A percentile compares a stretch with the other conserved stretches of the same genome.
phyloP scores from a whole-genome alignment of 1,284 basidiomycete species.

The Ustilago nuda region DNA sequence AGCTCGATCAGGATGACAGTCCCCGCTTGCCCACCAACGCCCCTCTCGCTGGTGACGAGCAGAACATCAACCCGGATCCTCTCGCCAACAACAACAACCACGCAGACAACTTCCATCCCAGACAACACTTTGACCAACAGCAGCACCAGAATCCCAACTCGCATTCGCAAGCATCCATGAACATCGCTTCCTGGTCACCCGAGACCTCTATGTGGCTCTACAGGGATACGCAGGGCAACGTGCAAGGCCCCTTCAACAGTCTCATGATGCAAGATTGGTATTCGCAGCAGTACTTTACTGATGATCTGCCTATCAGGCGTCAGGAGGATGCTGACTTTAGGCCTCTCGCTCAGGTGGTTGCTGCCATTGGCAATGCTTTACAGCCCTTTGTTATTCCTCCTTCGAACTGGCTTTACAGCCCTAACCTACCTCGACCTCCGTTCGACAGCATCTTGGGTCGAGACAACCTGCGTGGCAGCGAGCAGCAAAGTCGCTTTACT shows the following conservation, averaged over 20 bases:
- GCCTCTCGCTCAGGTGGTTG: slow-evolving; percentile 68
- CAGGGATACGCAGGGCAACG: slow-evolving; percentile 85
- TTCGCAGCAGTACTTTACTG: slow-evolving; percentile 88
- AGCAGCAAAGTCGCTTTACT: slow-evolving; percentile 41
- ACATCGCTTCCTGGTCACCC: slow-evolving; percentile 69
- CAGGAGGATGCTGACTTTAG: slow-evolving; percentile 70
- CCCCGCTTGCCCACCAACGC: slow-evolving; percentile 22
- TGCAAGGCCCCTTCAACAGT: slow-evolving; percentile 94
- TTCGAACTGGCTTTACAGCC: slow-evolving; percentile 36
- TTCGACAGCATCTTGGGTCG: slow-evolving; percentile 21
- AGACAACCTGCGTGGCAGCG: slow-evolving; percentile 22
- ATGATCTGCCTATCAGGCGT: slow-evolving; percentile 85
- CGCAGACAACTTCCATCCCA: slow-evolving; percentile 26
- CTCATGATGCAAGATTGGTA: slow-evolving; percentile 97
- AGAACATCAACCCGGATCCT: slow-evolving; percentile 1
- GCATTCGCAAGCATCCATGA: slow-evolving; percentile 19
- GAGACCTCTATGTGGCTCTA: slow-evolving; percentile 87
- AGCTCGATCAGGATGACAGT: slow-evolving; percentile 55
- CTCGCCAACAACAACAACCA: slow-evolving; percentile 9
- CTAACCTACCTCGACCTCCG: slow-evolving; percentile 20
- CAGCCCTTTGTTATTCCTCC: slow-evolving; percentile 69
- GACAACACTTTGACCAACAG: slow-evolving; percentile 25
- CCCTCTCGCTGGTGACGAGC: slow-evolving; percentile 22
- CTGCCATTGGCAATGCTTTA: slow-evolving; percentile 63
- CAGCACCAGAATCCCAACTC: slow-evolving; percentile 10